Conservation (phyloP, 2,329 filamentous ascomycete species). For the Akanthomyces uredinophilus region DNA sequence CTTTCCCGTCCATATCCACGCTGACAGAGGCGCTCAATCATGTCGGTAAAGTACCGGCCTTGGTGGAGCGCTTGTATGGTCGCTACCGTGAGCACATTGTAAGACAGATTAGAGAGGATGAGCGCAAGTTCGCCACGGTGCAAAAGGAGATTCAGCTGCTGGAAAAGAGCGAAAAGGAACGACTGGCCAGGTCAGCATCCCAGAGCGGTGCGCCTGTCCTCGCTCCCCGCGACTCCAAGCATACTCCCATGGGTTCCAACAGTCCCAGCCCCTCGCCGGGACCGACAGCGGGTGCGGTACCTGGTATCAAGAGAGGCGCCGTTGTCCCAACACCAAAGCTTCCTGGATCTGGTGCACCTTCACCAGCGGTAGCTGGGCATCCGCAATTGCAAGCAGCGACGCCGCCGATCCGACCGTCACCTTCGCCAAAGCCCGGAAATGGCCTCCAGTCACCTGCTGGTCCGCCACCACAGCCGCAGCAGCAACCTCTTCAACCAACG, state of each 20-base stretch:
- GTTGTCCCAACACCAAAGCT: constrained; percentile 33
- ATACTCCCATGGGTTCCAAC: constrained; percentile 21
- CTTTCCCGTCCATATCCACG: constrained; percentile 57
- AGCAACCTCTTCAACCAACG: constrained; percentile 23
- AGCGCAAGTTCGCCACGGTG: constrained; percentile 59
- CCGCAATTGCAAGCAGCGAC: constrained; percentile 25
- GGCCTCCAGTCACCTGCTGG: constrained; percentile 32
- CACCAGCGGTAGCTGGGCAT: constrained; percentile 25
- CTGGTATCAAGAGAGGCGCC: constrained; percentile 25
- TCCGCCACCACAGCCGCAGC: constrained; percentile 24
- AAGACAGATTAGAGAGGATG: constrained; percentile 68
- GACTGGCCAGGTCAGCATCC: constrained; percentile 32
- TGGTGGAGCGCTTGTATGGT: constrained; percentile 70
- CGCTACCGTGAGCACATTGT: constrained; percentile 67
- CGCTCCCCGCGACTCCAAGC: constrained; percentile 29
- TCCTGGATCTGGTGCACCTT: constrained; percentile 19
- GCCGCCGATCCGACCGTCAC: constrained; percentile 25
- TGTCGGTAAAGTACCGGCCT: constrained; percentile 59
- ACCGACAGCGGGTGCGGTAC: constrained; percentile 18
- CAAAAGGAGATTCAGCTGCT: constrained; percentile 65
- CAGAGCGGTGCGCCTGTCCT: constrained; percentile 29
- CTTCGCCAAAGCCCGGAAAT: constrained; percentile 27
- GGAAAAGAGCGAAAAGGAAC: constrained; percentile 44
- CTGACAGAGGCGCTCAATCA: constrained; percentile 63
- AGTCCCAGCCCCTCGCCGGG: constrained; percentile 22